Evolutionary conservation across 306 rosid species (phyloP), one percentile per base, ranked within the genome.

Genomic region (Rosa lucieae): DNA sequence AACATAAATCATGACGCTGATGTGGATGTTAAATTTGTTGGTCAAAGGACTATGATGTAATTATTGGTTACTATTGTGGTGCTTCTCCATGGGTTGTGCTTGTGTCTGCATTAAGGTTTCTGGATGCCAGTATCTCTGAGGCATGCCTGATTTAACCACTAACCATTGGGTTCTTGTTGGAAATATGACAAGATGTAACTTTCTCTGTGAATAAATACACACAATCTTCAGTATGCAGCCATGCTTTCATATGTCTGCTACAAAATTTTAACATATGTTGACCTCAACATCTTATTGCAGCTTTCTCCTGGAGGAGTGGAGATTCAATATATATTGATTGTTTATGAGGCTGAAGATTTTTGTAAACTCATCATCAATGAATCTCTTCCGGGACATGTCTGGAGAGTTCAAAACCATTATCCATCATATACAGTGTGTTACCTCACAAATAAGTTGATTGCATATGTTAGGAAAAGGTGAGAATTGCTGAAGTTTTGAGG

Each of bases 381-480:
- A 74, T 88, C 92, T 55, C 85, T 92, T 83, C 75, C 78, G 80
- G 84, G 87, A 78, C 91, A 91, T 46, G 86, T 89, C 72, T 83
- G 82, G 56, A 78, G 79, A 35, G 88, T 92, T 77, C 97, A 29
- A 89, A 89, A 87, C 73, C 89, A 53, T 75, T 91, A 94, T 88
- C 95, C 99, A 71, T 78, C 90, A 44, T 83, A 88, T 82, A 94
- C 97, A 75, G 88, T 91, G 84, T 92, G 99, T 79, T 92, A 82
- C 84, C 89, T 94, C 71, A 92, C 97, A 65, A 89, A 92, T 86
- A 92, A 87, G 84, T 79, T 94, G 73, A 83, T 91, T 89, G 53
- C 97, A 77, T 91, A 86, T 84, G 83, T 94, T 76, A 90, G 93
- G 83, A 94, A 91, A 87, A 92, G 93, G 99, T 91, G 80, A 83